These are phyloP conservation scores for Mallotus japonicus DNA, from an alignment of 441 rosid genomes.

Conservation along the genomic window DNA sequence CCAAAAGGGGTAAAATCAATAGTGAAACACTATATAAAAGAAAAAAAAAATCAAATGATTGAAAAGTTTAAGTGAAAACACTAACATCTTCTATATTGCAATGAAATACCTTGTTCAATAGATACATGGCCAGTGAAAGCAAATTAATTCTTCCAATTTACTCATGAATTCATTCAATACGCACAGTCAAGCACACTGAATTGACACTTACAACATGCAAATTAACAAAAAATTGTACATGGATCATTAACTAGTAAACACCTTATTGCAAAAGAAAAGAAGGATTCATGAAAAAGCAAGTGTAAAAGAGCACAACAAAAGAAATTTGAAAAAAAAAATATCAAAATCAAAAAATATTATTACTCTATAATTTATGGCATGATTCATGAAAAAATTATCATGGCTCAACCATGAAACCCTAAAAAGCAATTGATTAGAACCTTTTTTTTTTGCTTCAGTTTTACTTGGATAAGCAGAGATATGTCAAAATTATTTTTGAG, in stretches of 20 bases:
- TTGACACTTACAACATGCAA: no score
- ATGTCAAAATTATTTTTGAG: constrained; percentile 31
- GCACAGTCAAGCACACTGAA: not conserved
- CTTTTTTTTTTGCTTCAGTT: constrained; percentile 16
- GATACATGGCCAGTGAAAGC: no score
- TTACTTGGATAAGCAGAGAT: constrained; percentile 26
- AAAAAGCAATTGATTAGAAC: constrained; percentile 16
- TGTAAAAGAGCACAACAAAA: not conserved
- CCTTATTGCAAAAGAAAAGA: no score
- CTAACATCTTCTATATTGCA: no score
- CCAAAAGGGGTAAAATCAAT: not conserved
- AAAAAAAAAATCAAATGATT: not conserved
- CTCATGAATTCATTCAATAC: constrained; percentile 5
- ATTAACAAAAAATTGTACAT: no score
- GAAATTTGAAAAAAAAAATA: not conserved
- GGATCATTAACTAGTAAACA: no score
- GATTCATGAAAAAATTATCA: constrained; percentile 22
- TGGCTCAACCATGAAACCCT: constrained; percentile 29
- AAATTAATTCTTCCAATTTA: no score
- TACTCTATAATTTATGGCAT: no score
- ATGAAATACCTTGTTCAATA: no score
- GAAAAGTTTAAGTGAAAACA: no score
- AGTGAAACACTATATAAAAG: not conserved
- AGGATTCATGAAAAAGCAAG: constrained; percentile 11
- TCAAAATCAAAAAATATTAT: constrained; percentile 31